Base-by-base conservation (phyloP, 192 early-diverging fungal genomes). In the Haplosporangium gracile region DNA sequence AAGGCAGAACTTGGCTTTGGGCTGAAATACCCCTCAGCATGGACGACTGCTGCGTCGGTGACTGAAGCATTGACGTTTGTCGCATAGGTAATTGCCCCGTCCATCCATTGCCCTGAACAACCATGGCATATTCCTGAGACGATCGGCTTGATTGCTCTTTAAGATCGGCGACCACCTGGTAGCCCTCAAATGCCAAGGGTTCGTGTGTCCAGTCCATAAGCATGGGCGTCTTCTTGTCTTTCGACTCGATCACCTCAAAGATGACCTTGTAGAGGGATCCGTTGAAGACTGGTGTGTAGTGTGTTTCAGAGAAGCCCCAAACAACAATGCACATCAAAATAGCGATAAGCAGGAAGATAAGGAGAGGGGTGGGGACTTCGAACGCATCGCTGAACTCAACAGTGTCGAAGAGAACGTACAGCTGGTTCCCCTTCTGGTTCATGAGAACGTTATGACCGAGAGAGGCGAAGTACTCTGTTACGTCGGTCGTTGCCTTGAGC, bases 341-440 rank as follows among this genome's bases (percentile, higher is more conserved):
- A 3, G 16, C 0, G n/a, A 13, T 9, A 16, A 22, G 3, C 26
- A 76, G 1, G 10, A 76, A 11, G 22, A 68, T 49, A 11, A 68
- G n/a, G 29, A 49, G 29, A 29, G 26, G 39, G 11, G 26, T 26
- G 0, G 75, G n/a, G 63, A 76, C 63, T 6, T 76, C 75, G 75
- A 51, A 76, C 26, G 75, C 75, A 76, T 68, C 60, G 63, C 32
- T 76, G 39, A 49, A 60, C 43, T 76, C 75, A 34, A 76, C 43
- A 13, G 63, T 68, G 2, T 76, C 60, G 18, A 47, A 76, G 43
- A 68, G n/a, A 47, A 76, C 22, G 18, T 68, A 76, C 6, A 76
- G 60, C 4, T 24, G n/a, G 0, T n/a, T 24, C 24, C 2, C 8
- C 2, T n/a, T 20, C 5, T n/a, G 24, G 53, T n/a, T 5, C 13